A percentile compares a stretch with the other conserved stretches of the same genome.
phyloP scores from a whole-genome alignment of 371 early-diverging fungal species.

The Phascolomyces articulosus region DNA sequence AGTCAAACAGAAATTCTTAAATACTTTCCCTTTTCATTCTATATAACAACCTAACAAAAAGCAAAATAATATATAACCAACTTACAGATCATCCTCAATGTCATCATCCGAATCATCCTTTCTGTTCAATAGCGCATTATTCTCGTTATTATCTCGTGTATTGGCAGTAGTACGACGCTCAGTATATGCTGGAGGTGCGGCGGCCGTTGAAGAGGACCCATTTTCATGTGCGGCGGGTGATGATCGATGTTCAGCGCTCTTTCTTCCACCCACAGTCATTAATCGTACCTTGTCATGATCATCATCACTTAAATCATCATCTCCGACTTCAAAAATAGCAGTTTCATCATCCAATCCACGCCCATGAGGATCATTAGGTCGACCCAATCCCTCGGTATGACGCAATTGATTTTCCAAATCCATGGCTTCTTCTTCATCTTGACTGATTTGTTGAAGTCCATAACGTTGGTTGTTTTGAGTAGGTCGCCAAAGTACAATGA shows the following conservation, averaged over 20 bases:
- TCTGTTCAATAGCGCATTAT: constrained; percentile 12
- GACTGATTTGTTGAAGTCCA: constrained; percentile 56
- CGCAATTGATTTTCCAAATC: constrained; percentile 60
- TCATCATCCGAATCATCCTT: constrained; percentile 37
- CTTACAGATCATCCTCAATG: constrained; percentile 40
- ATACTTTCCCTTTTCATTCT: too few species aligned
- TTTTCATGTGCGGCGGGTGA: constrained; percentile 1
- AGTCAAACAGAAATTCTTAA: too few species aligned
- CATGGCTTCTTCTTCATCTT: constrained; percentile 62
- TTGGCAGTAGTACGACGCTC: constrained; percentile 1
- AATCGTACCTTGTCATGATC: constrained; percentile 32
- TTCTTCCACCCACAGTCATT: constrained; percentile 22
- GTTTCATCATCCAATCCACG: constrained; percentile 46
- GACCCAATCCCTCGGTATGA: constrained; percentile 51
- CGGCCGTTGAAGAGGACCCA: not conserved
- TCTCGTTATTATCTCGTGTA: not conserved
- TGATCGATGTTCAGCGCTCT: constrained; percentile 13
- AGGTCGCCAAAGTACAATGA: constrained; percentile 91
- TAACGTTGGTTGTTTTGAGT: constrained; percentile 90
- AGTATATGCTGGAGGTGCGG: not conserved
- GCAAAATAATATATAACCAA: constrained; percentile 1
- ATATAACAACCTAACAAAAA: too few species aligned
- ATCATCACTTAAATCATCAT: constrained; percentile 61
- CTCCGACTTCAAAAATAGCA: constrained; percentile 71
- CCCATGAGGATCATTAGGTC: constrained; percentile 27